Evolutionary conservation across 768 basidiomycete genomes (phyloP), one percentile per base, ranked within the genome.

Genomic region (Sutorius australiensis): DNA sequence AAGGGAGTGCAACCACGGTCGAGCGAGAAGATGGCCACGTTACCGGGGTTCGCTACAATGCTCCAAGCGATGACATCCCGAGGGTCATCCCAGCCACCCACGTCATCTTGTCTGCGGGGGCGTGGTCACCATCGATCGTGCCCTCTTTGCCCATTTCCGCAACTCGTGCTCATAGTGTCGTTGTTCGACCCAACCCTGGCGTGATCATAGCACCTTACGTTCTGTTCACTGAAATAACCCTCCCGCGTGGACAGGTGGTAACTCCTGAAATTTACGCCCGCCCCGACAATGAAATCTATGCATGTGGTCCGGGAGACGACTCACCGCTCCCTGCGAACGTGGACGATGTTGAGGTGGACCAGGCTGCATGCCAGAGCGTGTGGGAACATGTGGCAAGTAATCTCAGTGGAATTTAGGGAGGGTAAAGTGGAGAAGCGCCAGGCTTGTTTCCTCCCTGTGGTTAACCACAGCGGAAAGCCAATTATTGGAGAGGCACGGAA

Each of bases 71-170:
- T 12, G 53, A 57, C 46, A 57, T 62, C 24, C 58, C 55, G 6
- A 66, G 65, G 51, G 68, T 68, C n/a, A 61, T 87, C 16, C 67
- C 75, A 0, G 85, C 87, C 14, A 86, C 86, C 10, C 77, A 86
- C 50, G 80, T 93, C 56, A 73, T 95, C 37, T 67, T 97, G 46
- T 79, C 84, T 37, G 89, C 89, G n/a, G 93, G 93, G 24, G 87
- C 90, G 14, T 97, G 93, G 92, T 89, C 90, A 0, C 76, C 89
- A 8, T 63, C 63, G 9, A 65, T 95, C 52, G 47, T 87, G 31
- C 73, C 79, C 9, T 56, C 69, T 17, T 75, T 89, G 28, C 83
- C 85, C 14, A 77, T 89, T 58, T 62, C 72, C n/a, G 78, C 77
- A 39, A 83, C 78, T 6, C 83, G 88, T 48, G 87, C 86, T 0